Evolutionary conservation across 768 basidiomycete genomes (phyloP), one percentile per base, ranked within the genome.

Genomic region (Gymnopilus dilepis): DNA sequence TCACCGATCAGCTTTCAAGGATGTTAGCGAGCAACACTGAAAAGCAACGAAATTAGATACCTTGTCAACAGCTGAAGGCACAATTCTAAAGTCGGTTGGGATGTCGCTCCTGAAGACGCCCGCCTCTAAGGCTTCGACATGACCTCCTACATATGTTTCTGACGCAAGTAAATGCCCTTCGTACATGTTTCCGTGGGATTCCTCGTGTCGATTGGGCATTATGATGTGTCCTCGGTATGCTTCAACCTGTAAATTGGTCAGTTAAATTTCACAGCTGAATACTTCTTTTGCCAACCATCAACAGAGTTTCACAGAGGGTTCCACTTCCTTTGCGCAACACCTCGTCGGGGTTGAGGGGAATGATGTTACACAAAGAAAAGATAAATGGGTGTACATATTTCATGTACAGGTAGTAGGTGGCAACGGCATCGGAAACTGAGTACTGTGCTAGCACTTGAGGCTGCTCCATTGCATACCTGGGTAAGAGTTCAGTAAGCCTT

Each of bases 301-400:
- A 84, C 53, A 99, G 79, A 0, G 97, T 99, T 76, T 99, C 97
- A 70, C 97, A 99, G 28, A 99, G 82, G 1, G 97, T 99, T 8
- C 97, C 97, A 70, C 87, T 93, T 33, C 97, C 97, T 74, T 99
- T 99, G 53, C 97, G 82, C 66, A 99, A 76, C 4, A 99, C 97
- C 63, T 99, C 97, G 69, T 99, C 97, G 2, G 97, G 95, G 69
- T 89, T 90, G 56, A 99, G 84, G 11, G 97, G 97, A 67, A 99
- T 99, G 74, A 99, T 99, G 81, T 97, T 99, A 77, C 97, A 99
- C 37, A 99, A 78, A 8, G 97, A 99, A 79, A 99, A 99, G 64
- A 99, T 94, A 83, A 99, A 99, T 0, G 97, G 97, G 71, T 99
- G 96, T 9, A 99, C 96, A 69, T 99, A 99, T 95, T 99, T 99